Base-by-base conservation (phyloP, 805 yeast genomes). In the Teunomyces kruisii region DNA sequence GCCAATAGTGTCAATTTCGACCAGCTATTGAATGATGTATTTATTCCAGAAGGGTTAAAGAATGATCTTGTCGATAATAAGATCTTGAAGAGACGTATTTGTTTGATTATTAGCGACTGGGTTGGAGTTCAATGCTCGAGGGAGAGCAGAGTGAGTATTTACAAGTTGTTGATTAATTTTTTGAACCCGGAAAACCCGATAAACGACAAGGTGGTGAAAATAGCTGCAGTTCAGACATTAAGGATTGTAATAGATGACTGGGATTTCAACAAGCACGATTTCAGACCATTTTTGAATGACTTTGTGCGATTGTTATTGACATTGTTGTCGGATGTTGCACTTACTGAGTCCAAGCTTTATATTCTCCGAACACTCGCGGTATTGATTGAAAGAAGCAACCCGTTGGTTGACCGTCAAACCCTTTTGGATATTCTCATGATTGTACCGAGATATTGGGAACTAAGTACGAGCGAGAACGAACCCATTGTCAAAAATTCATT, bases 101-200 rank as follows among this genome's bases (percentile, higher is more conserved):
- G 94, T 50, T 65, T 86, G 29, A 78, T 92, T 29, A 78, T 91
- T 6, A 75, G 82, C 30, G 95, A 89, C 48, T 92, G 98, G 97
- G 70, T 85, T 1, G 72, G 83, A 0, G 76, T 87, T 3, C 76
- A 83, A 50, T 80, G 88, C 52, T 76, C 84, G 8, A 69, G 78
- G 15, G 79, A 76, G 31, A 79, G 84, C 40, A 67, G 88, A 46
- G 67, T 74, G 16, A 62, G 70, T 17, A 75, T 87, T 17, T 92
- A 86, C 59, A 69, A 75, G 41, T 70, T 87, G 33, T 69, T 89
- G 22, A 49, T 74, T 14, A 63, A 64, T 32, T 65, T 83, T n/a
- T 59, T 89, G 50, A 65, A 75, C 9, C 50, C 70, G 2, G 71
- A 74, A 30, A 65, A 73, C 27, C 62, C 71, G 22, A 53, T 59